A percentile compares a stretch with the other conserved stretches of the same genome.
Evolutionary conservation across 2,329 filamentous ascomycete genomes (phyloP).

Genomic region (Sphaerulina musiva): DNA sequence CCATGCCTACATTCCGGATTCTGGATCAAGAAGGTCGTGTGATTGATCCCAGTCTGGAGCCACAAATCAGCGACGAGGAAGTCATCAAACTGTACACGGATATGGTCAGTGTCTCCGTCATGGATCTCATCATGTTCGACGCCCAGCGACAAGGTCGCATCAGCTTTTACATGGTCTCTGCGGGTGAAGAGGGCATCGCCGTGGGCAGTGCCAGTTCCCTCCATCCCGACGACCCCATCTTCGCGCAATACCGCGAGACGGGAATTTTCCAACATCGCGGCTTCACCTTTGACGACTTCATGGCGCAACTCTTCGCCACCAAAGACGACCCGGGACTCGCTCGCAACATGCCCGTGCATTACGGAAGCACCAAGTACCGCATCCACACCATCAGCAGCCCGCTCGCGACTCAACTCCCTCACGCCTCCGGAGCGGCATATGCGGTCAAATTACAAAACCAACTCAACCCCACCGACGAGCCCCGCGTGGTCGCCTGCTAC

Average conservation of each 20-base stretch:
- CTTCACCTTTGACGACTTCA: slow-evolving; percentile 80
- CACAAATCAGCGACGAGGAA: slow-evolving; percentile 60
- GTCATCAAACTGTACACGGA: slow-evolving; percentile 55
- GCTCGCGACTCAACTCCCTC: slow-evolving; percentile 80
- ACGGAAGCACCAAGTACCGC: slow-evolving; percentile 75
- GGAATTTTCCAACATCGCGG: slow-evolving; percentile 87
- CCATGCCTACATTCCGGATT: slow-evolving; percentile 85
- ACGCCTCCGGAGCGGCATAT: slow-evolving; percentile 80
- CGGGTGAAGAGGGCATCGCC: slow-evolving; percentile 88
- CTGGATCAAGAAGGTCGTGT: slow-evolving; percentile 83
- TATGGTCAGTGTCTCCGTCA: slow-evolving; percentile 66
- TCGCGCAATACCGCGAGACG: slow-evolving; percentile 89
- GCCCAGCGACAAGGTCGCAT: slow-evolving; percentile 89
- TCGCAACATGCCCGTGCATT: slow-evolving; percentile 96
- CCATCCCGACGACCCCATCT: slow-evolving; percentile 78
- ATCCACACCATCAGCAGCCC: slow-evolving; percentile 85
- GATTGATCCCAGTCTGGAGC: slow-evolving; percentile 64
- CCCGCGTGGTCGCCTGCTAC: slow-evolving; percentile 70
- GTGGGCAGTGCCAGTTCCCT: slow-evolving; percentile 82
- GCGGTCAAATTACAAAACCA: slow-evolving; percentile 74
- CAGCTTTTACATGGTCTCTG: slow-evolving; percentile 94
- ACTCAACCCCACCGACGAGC: slow-evolving; percentile 61
- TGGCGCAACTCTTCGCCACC: slow-evolving; percentile 92
- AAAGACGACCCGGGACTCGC: slow-evolving; percentile 70
- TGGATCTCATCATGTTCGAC: slow-evolving; percentile 98